Evolutionary conservation across 306 rosid species (phyloP).

Genomic region (Rosa persica): DNA sequence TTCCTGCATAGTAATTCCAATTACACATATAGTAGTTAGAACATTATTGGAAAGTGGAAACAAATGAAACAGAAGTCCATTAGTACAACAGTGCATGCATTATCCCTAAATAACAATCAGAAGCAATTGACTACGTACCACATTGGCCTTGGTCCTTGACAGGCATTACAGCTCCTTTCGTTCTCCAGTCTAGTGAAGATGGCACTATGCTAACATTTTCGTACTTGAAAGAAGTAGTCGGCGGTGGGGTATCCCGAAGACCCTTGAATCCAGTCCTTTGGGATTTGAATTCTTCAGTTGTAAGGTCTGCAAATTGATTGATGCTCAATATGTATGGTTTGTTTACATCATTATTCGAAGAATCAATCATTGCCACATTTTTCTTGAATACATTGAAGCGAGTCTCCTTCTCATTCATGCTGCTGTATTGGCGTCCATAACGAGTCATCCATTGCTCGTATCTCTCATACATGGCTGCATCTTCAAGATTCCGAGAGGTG

Average conservation of each 20-base stretch:
- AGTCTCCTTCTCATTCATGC: conserved; percentile 21
- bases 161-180: conserved; percentile 44
- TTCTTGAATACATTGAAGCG: conserved; percentile 37
- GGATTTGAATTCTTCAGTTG: conserved; percentile 41
- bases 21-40: not conserved
- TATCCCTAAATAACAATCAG: not conserved
- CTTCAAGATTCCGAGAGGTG: conserved; percentile 39
- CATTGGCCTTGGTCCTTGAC: conserved; percentile 49
- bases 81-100: not conserved
- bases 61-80: not conserved
- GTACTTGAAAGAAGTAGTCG: conserved; percentile 37
- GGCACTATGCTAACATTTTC: conserved; percentile 27
- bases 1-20: conserved; percentile 19
- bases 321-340: conserved; percentile 35
- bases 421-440: conserved; percentile 25
- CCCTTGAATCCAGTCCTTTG: conserved; percentile 49
- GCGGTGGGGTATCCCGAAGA: conserved; percentile 27
- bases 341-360: conserved; percentile 30
- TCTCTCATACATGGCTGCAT: conserved; percentile 29
- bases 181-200: conserved; percentile 43
- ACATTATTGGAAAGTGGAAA: not conserved
- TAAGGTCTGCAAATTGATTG: conserved; percentile 41
- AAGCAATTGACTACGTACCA: conserved; percentile 15
- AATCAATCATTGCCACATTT: conserved; percentile 37
- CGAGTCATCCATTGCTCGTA: conserved; percentile 41